phyloP scores from a whole-genome alignment of 1,139 yeast species.

The Yamadazyma epiphylla region DNA sequence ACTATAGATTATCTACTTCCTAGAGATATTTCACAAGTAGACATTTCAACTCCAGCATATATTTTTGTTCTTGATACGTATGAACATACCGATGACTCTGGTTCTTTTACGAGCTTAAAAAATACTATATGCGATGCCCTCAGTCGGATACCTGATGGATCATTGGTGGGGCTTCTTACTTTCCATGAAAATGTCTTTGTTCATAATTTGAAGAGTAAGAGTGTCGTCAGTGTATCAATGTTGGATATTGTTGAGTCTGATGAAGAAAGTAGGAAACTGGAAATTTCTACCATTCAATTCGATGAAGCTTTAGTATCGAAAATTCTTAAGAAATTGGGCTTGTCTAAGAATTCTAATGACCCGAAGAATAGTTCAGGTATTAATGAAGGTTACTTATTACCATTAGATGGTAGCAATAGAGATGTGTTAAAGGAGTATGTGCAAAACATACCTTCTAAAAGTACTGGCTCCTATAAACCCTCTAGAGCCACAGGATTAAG shows the following conservation, averaged over 20 bases:
- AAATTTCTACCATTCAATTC: conserved; percentile 3
- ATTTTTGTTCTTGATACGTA: conserved; percentile 29
- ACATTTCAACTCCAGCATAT: conserved; percentile 2
- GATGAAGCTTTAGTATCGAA: conserved; percentile 3
- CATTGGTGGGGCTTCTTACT: conserved; percentile 24
- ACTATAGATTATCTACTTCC: conserved; percentile 29
- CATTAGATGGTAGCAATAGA: conserved; percentile 3
- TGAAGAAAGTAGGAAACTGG: conserved; percentile 2
- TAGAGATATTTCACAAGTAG: conserved; percentile 13
- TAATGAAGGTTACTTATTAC: conserved; percentile 4
- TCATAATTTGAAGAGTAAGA: conserved; percentile 13
- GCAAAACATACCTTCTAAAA: conserved; percentile 17
- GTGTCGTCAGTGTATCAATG: conserved; percentile 4
- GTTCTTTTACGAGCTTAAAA: conserved; percentile 18
- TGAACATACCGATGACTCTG: conserved; percentile 19
- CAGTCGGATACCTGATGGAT: conserved; percentile 17
- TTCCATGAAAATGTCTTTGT: conserved; percentile 26
- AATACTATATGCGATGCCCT: conserved; percentile 15
- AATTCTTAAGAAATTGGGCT: conserved; percentile 5
- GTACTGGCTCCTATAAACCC: conserved; percentile 26
- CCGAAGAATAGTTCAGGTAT: conserved; percentile 10
- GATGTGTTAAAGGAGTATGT: conserved; percentile 12
- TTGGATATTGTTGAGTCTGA: conserved; percentile 4
- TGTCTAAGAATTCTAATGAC: conserved; percentile 6
- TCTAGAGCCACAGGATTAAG: conserved; percentile 32